phyloP scores from a whole-genome alignment of 2,329 filamentous ascomycete species.

The Periconia macrospinosa region DNA sequence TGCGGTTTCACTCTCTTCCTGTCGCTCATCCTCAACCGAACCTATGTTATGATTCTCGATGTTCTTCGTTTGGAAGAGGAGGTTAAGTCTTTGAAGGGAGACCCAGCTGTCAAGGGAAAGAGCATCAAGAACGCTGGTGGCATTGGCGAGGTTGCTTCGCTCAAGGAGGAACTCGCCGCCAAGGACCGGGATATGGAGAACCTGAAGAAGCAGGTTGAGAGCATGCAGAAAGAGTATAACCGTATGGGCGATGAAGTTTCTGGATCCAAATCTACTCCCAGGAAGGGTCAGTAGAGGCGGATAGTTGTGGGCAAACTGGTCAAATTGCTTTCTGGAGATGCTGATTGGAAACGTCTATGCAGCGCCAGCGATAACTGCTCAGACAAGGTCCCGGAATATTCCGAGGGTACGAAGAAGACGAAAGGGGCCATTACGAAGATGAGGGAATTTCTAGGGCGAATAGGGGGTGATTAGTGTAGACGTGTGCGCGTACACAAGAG shows the following conservation, averaged over 20 bases:
- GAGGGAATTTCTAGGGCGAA: not conserved
- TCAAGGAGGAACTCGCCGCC: constrained; percentile 67
- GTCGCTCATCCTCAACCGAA: constrained; percentile 97
- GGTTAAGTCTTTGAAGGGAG: constrained; percentile 78
- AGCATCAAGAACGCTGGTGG: constrained; percentile 71
- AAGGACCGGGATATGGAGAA: constrained; percentile 84
- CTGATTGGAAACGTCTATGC: constrained; percentile 13
- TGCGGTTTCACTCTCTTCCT: constrained; percentile 99
- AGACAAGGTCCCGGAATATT: constrained; percentile 2
- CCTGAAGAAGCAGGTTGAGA: constrained; percentile 89
- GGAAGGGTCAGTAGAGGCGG: constrained; percentile 57
- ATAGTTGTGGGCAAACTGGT: constrained; percentile 10
- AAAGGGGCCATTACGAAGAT: not conserved
- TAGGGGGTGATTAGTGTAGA: not conserved
- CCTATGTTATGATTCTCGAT: constrained; percentile 96
- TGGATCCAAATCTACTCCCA: constrained; percentile 52
- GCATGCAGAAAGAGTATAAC: constrained; percentile 82
- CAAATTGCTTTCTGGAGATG: constrained; percentile 7
- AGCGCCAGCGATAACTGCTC: constrained; percentile 12
- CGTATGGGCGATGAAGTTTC: constrained; percentile 81
- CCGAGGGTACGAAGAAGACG: not conserved
- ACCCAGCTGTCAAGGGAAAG: constrained; percentile 57
- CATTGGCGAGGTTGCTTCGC: constrained; percentile 71
- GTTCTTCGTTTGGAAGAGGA: constrained; percentile 90
- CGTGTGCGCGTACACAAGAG: not conserved